phyloP scores from a whole-genome alignment of 441 rosid species.

The Manihot esculenta region DNA sequence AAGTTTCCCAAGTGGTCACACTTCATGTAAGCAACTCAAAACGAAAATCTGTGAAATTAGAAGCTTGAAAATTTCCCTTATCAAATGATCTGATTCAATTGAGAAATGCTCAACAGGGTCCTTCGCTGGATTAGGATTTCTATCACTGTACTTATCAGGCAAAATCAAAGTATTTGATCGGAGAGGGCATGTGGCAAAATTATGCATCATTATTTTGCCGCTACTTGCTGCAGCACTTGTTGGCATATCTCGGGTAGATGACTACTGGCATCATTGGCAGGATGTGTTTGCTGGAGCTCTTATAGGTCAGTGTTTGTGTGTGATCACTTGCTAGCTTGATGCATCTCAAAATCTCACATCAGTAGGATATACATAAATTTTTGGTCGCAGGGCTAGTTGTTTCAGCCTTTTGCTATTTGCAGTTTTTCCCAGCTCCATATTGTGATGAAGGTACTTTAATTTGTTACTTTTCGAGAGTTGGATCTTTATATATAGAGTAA shows the following conservation, averaged over 20 bases:
- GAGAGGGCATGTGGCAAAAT: conserved; percentile 84
- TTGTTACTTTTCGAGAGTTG: too few species aligned
- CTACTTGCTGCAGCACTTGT: conserved; percentile 69
- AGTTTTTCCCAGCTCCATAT: conserved; percentile 75
- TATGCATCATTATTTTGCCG: conserved; percentile 69
- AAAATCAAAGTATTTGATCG: conserved; percentile 72
- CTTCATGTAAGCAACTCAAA: conserved; percentile 56
- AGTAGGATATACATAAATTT: not conserved
- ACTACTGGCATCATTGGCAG: conserved; percentile 98
- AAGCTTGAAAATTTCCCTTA: not conserved
- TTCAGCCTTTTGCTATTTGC: conserved; percentile 66
- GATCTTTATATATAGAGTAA: too few species aligned
- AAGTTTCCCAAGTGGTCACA: conserved; percentile 92
- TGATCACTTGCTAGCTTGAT: not conserved
- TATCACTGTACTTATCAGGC: conserved; percentile 69
- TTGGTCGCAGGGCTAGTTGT: conserved; percentile 48
- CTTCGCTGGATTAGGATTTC: conserved; percentile 78
- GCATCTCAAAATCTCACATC: not conserved
- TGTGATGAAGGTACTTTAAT: conserved; percentile 53
- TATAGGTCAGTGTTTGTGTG: conserved; percentile 42
- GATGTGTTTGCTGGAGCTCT: conserved; percentile 82
- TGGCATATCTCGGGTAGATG: conserved; percentile 81
- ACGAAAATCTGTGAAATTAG: too few species aligned
- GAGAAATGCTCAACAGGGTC: conserved; percentile 61
- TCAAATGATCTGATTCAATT: not conserved